Conservation (phyloP, 164 flowering plant genomes). For the Piper longum region DNA sequence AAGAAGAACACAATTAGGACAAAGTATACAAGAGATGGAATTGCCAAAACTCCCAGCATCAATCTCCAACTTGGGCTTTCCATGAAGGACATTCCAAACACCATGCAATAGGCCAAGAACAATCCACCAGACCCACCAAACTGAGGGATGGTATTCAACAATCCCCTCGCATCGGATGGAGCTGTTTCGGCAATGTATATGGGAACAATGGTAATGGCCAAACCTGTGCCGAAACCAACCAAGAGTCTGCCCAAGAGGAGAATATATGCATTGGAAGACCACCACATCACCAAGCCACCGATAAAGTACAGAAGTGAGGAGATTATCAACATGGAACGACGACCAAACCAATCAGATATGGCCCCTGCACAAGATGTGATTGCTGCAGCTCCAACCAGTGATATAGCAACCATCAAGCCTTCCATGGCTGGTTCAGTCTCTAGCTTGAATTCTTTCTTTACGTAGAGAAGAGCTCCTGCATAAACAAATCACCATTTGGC, state of each 20-base stretch:
- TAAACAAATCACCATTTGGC: neutral
- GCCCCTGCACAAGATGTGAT: slow-evolving; percentile 80
- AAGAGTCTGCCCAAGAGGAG: slow-evolving; percentile 64
- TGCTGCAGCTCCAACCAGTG: slow-evolving; percentile 77
- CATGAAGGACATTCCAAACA: slow-evolving; percentile 76
- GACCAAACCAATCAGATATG: slow-evolving; percentile 68
- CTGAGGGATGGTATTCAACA: slow-evolving; percentile 82
- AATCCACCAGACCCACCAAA: slow-evolving; percentile 79
- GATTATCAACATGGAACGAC: slow-evolving; percentile 78
- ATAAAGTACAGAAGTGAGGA: slow-evolving; percentile 70
- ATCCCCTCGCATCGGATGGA: slow-evolving; percentile 79
- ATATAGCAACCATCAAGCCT: slow-evolving; percentile 87
- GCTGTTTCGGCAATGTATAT: slow-evolving; percentile 92
- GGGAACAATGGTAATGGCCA: slow-evolving; percentile 80
- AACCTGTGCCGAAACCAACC: slow-evolving; percentile 89
- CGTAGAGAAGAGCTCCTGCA: slow-evolving; percentile 72
- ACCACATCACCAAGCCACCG: slow-evolving; percentile 77
- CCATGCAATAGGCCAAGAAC: slow-evolving; percentile 84
- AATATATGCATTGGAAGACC: slow-evolving; percentile 87
- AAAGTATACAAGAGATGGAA: slow-evolving; percentile 67
- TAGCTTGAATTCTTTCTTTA: slow-evolving; percentile 50
- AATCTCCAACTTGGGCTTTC: slow-evolving; percentile 63
- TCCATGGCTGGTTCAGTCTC: slow-evolving; percentile 41
- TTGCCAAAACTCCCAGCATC: slow-evolving; percentile 85
- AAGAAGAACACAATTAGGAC: slow-evolving; percentile 52